Base-by-base conservation (phyloP, 805 yeast genomes). In the Cyberlindnera americana region DNA sequence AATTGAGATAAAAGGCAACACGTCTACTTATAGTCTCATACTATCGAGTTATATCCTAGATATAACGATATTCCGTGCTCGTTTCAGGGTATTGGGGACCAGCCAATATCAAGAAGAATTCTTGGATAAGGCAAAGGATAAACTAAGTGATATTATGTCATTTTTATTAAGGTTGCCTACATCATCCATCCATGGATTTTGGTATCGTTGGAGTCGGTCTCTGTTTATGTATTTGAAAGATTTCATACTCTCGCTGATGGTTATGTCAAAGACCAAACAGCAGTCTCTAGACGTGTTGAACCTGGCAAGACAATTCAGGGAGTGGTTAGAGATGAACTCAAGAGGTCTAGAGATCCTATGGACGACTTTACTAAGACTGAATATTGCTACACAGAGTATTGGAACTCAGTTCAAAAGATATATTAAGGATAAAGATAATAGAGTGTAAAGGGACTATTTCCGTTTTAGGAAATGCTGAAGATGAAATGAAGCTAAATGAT, bases 321-420 rank as follows among this genome's bases (percentile, higher is more conserved):
- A 44, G 23, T 44, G 47, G 47, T 22, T 44, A 4, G 47, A 44
- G 29, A 18, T 41, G 30, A 37, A 44, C 33, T 25, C 44, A 5
- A 44, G 25, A 22, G 19, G 22, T 2, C 21, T 44, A n/a, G 31
- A 22, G 14, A 44, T 44, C 11, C 28, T 44, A 10, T 44, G 47
- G 47, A 40, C 47, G 3, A 32, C 47, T 6, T 27, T 44, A 2
- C 22, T 44, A 24, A 37, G 47, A 18, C 19, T 44, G 17, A 44
- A 44, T 31, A 40, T 37, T 11, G 44, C 47, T 8, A 44, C 47
- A 6, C 47, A 44, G 29, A 41, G 47, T 19, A 44, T 44, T 12
- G 47, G 47, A 4, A 40, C 38, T 1, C 47, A 44, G 35, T 44
- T 38, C 23, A 44, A 40, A 31, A 32, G 28, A 15, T 15, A 37